Percentiles rank a stretch among this genome's conserved stretches.
phyloP scores from a whole-genome alignment of 352 stramenopile species.

The Phytophthora pinifolia region DNA sequence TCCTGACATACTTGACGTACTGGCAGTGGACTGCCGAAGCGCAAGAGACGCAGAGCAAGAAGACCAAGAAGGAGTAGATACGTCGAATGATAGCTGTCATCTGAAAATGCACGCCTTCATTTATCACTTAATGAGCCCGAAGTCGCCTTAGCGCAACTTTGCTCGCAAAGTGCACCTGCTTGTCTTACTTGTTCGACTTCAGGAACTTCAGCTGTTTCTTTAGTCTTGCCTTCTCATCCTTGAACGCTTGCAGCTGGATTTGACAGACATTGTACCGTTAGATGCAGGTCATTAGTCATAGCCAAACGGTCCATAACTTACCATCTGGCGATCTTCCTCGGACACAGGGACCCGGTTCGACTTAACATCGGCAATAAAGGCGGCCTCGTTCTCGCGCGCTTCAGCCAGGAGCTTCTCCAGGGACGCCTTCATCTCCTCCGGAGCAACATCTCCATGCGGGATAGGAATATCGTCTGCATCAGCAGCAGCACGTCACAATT shows the following conservation, averaged over 20 bases:
- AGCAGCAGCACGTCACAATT: conserved; percentile 4
- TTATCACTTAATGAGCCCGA: conserved; percentile 1
- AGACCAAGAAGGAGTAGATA: conserved; percentile 44
- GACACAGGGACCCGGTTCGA: conserved; percentile 42
- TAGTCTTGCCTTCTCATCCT: conserved; percentile 82
- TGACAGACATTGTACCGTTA: conserved; percentile 9
- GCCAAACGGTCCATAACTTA: conserved; percentile 18
- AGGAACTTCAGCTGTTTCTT: conserved; percentile 87
- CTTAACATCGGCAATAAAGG: conserved; percentile 79
- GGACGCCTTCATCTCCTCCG: conserved; percentile 67
- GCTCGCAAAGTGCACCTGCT: conserved; percentile 5
- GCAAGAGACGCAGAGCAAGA: conserved; percentile 16
- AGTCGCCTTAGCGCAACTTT: conserved; percentile 4
- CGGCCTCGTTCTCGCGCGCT: conserved; percentile 78
- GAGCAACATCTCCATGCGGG: conserved; percentile 52
- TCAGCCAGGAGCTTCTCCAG: conserved; percentile 75
- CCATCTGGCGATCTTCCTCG: conserved; percentile 81
- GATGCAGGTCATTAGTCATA: not conserved
- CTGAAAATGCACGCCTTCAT: conserved; percentile 6
- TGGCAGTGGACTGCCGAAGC: conserved; percentile 74
- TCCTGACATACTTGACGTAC: conserved; percentile 78
- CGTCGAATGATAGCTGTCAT: conserved; percentile 14
- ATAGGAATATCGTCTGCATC: conserved; percentile 49
- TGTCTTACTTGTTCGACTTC: conserved; percentile 56
- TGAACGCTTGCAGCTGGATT: conserved; percentile 74